Percentiles rank a stretch among this genome's conserved stretches.
Evolutionary conservation across 345 rosid species (phyloP).

Genomic region (Salix brachista): DNA sequence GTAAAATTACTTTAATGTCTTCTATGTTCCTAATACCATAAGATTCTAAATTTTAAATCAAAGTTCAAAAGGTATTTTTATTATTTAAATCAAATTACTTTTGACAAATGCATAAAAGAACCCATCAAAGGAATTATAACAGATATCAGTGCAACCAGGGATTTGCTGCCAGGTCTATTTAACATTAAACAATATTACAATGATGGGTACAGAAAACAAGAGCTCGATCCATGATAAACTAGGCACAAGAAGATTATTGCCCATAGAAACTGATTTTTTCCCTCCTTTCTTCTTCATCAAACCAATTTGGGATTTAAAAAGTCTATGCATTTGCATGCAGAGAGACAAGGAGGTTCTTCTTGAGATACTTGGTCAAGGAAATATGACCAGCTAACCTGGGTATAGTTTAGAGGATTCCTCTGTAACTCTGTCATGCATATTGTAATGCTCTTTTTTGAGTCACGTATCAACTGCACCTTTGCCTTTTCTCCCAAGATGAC

Average conservation of each 20-base stretch:
- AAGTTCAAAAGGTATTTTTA: no score
- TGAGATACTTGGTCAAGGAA: not conserved
- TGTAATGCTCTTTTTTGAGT: constrained; percentile 69
- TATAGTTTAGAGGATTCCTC: constrained; percentile 85
- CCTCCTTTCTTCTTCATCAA: not conserved
- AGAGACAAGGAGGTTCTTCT: not conserved
- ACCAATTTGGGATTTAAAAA: not conserved
- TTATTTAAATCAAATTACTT: not conserved
- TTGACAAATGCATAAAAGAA: not conserved
- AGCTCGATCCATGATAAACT: not conserved
- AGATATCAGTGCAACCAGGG: not conserved
- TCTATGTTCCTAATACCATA: not conserved
- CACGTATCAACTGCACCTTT: constrained; percentile 73
- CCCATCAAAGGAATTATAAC: not conserved
- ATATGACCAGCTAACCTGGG: constrained; percentile 52
- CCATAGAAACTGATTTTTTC: not conserved
- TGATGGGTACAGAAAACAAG: not conserved
- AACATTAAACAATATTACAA: not conserved
- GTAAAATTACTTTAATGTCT: not conserved
- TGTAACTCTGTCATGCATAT: constrained; percentile 69
- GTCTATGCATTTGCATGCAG: not conserved
- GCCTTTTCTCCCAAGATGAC: constrained; percentile 92
- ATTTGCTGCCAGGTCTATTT: not conserved
- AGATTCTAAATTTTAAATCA: not conserved
- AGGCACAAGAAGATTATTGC: not conserved